phyloP scores from a whole-genome alignment of 768 basidiomycete genomes.

The Hygrophoropsis aurantiaca region DNA sequence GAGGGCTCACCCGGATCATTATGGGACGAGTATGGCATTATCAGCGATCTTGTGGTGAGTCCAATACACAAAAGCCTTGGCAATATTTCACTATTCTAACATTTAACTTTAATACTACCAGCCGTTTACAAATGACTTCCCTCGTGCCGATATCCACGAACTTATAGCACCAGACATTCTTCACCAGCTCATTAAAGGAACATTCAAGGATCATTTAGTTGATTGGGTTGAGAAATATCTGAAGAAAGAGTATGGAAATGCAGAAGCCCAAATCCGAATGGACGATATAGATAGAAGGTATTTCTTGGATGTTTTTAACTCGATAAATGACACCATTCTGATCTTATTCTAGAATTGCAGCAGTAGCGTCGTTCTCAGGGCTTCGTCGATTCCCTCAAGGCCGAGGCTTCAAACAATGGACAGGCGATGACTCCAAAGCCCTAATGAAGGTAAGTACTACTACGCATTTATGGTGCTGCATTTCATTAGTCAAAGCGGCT shows the following conservation, averaged over 20 bases:
- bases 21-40: conserved; percentile 35
- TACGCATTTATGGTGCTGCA: too few relatives aligned
- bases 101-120: too few relatives aligned
- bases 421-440: conserved; percentile 37
- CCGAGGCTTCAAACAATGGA: conserved; percentile 34
- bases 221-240: conserved; percentile 36
- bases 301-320: too few relatives aligned
- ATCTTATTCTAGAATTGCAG: conserved; percentile 28
- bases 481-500: too few relatives aligned
- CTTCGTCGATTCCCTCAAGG: conserved; percentile 31
- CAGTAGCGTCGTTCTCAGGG: conserved; percentile 25
- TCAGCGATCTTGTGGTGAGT: conserved; percentile 31
- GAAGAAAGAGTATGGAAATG: conserved; percentile 7
- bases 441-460: conserved; percentile 33
- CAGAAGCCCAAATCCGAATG: conserved; percentile 18
- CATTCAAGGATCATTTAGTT: conserved; percentile 43
- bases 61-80: too few relatives aligned
- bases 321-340: not conserved
- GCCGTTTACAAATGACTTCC: conserved; percentile 7
- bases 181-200: conserved; percentile 42
- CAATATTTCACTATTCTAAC: too few relatives aligned
- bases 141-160: conserved; percentile 4
- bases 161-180: conserved; percentile 29
- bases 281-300: conserved; percentile 16
- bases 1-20: too few relatives aligned